Conservation (phyloP, 2,329 filamentous ascomycete genomes). For the Juglanconis juglandina region DNA sequence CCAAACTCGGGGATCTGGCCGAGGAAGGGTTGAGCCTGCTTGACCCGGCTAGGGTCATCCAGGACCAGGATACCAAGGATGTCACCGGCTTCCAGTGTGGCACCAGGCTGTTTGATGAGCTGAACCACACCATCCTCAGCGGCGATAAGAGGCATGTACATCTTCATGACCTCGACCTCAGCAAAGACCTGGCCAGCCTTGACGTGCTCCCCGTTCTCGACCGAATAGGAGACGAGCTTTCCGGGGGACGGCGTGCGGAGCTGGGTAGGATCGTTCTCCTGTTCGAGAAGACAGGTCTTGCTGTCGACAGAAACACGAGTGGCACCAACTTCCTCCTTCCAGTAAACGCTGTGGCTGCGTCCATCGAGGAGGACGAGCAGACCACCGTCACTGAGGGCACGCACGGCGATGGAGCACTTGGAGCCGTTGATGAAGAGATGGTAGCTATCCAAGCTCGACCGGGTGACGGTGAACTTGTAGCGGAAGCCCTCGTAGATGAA, state of each 20-base stretch:
- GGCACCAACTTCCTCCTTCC: slow-evolving; percentile 97
- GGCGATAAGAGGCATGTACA: slow-evolving; percentile 98
- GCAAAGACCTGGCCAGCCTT: slow-evolving; percentile 89
- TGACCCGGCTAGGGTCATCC: slow-evolving; percentile 92
- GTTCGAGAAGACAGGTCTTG: slow-evolving; percentile 96
- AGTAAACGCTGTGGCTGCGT: slow-evolving; percentile 97
- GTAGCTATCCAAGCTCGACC: slow-evolving; percentile 89
- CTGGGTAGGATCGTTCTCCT: slow-evolving; percentile 98
- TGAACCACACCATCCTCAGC: slow-evolving; percentile 95
- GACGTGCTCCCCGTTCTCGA: slow-evolving; percentile 93
- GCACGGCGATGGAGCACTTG: slow-evolving; percentile 89
- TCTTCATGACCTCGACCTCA: slow-evolving; percentile 99
- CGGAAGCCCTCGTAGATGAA: slow-evolving; percentile 97
- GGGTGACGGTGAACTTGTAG: slow-evolving; percentile 97
- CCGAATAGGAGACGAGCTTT: slow-evolving; percentile 96
- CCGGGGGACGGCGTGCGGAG: slow-evolving; percentile 90
- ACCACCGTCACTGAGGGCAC: slow-evolving; percentile 89
- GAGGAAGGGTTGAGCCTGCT: slow-evolving; percentile 91
- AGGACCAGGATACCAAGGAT: slow-evolving; percentile 96
- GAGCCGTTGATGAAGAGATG: slow-evolving; percentile 99
- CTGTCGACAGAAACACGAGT: slow-evolving; percentile 94
- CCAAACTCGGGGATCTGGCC: slow-evolving; percentile 86
- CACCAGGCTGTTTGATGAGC: slow-evolving; percentile 97
- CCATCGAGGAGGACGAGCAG: slow-evolving; percentile 86
- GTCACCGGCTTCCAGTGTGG: slow-evolving; percentile 95